phyloP scores from a whole-genome alignment of 768 basidiomycete genomes.

The Leccinum incarnatum region DNA sequence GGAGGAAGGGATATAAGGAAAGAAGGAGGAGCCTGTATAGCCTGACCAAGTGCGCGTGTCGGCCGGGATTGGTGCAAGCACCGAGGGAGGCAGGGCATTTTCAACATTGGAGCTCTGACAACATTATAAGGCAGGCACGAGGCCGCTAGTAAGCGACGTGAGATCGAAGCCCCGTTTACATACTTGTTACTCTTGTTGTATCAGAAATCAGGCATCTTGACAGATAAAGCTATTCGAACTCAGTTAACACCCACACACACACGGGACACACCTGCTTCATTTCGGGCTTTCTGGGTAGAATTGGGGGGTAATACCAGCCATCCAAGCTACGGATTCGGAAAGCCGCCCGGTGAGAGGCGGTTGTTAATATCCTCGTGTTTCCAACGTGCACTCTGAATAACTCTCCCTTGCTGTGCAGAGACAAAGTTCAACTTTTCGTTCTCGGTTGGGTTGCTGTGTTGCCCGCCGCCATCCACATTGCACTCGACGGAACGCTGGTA shows the following conservation, averaged over 20 bases:
- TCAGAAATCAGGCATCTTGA: slow-evolving; percentile 16
- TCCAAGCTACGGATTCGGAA: slow-evolving; percentile 9
- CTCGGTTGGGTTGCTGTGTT: slow-evolving; percentile 9
- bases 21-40: slow-evolving; percentile 10
- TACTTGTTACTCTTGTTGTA: slow-evolving; percentile 8
- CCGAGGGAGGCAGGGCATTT: slow-evolving; percentile 18
- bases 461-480: background rate
- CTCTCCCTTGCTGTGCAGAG: slow-evolving; percentile 11
- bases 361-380: slow-evolving; percentile 28
- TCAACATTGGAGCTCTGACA: slow-evolving; percentile 20
- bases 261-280: slow-evolving; percentile 14
- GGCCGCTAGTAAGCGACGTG: slow-evolving; percentile 34
- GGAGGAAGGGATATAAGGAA: slow-evolving; percentile 21
- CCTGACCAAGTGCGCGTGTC: slow-evolving; percentile 34
- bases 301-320: slow-evolving; percentile 9
- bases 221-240: slow-evolving; percentile 22
- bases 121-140: slow-evolving; percentile 36
- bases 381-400: slow-evolving; percentile 10
- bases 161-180: slow-evolving; percentile 26
- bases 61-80: slow-evolving; percentile 22
- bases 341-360: slow-evolving; percentile 4
- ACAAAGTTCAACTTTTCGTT: slow-evolving; percentile 10
- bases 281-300: slow-evolving; percentile 28
- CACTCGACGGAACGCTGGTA: background rate
- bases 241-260: slow-evolving; percentile 9